Base-by-base conservation (phyloP, 257 asterid species). In the Cinchona pubescens region DNA sequence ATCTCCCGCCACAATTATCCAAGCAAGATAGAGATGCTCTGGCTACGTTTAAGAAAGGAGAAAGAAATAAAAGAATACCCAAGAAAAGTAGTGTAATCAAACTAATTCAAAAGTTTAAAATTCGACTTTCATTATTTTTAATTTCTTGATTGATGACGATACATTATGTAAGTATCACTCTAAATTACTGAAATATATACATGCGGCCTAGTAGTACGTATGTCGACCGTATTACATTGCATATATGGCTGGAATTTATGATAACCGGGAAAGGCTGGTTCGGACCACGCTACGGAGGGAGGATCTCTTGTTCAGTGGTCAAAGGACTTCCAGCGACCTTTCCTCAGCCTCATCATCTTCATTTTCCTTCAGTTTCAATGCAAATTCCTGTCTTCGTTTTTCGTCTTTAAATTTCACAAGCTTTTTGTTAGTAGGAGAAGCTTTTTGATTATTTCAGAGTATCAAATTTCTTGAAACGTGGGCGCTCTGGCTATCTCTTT, bases 201-300 rank as follows among this genome's bases (percentile, higher is more conserved):
- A n/a, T n/a, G n/a, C n/a, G n/a, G n/a, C n/a, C n/a, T n/a, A n/a
- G 4, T 37, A 37, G 5, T 37, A 37, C 2, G 40, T 37, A 2
- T 37, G 40, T 37, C 40, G 5, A 37, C 40, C 4, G 2, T 37
- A 37, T 37, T 5, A 37, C 40, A 37, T 37, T 37, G 25, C 15
- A 58, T 25, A 8, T 1, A 71, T 71, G 75, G 4, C 66, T 11
- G n/a, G n/a, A 3, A 37, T 53, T 35, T 53, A 75, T 18, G 79
- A 66, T 60, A 66, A 43, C 16, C 67, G 79, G 79, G 68, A 67
- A 2, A 53, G 68, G 74, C 68, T 66, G 25, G 74, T 75, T 1
- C 16, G 74, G 7, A 34, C 73, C 19, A 42, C 40, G 5, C 67
- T 75, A 15, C 65, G 74, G 27, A 38, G 79, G 27, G 74, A 75